Evolutionary conservation across 495 filamentous ascomycete genomes (phyloP), one percentile per base, ranked within the genome.

Genomic region (Neurospora intermedia): DNA sequence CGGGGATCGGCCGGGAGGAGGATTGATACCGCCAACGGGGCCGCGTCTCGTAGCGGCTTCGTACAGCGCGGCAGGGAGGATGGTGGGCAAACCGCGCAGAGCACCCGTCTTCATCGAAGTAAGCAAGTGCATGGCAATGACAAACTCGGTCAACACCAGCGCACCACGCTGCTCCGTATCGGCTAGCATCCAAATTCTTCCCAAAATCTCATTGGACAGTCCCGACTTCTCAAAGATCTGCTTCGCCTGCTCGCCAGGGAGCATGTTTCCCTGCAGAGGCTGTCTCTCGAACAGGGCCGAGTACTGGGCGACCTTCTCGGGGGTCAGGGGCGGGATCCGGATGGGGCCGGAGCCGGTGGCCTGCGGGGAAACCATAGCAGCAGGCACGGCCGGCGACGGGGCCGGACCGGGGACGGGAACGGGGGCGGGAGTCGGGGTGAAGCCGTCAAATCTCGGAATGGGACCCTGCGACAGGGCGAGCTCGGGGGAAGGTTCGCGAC

Each of bases 111-210:
- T 97, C 80, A 90, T 94, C 8, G 94, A 97, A 6, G 92, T 92
- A 70, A 99, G 85, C 40, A 99, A 86, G 83, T 99, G 96, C 96
- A 99, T 99, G 13, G 96, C 95, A 76, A 99, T 96, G 77, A 98
- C 91, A 80, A 99, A 99, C 74, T 98, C 96, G 15, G 94, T 95
- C 76, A 89, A 85, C 74, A 92, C 92, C n/a, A 99, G 88, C 43
- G 90, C 90, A 38, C 96, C 96, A 70, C 94, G 89, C 80, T 97
- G 93, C 79, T 97, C 93, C 1, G 92, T 94, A 81, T 99, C 96
- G 11, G 94, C 91, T 69, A 99, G 87, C 77, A 91, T 93, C 96
- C 96, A 99, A 80, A 99, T 98, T 70, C 91, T 90, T 13, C 93
- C 96, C 23, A 99, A 86, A 3, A 92, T 85, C 76, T 98, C 94